phyloP scores from a whole-genome alignment of 495 filamentous ascomycete genomes.

The Bacidia rubella region DNA sequence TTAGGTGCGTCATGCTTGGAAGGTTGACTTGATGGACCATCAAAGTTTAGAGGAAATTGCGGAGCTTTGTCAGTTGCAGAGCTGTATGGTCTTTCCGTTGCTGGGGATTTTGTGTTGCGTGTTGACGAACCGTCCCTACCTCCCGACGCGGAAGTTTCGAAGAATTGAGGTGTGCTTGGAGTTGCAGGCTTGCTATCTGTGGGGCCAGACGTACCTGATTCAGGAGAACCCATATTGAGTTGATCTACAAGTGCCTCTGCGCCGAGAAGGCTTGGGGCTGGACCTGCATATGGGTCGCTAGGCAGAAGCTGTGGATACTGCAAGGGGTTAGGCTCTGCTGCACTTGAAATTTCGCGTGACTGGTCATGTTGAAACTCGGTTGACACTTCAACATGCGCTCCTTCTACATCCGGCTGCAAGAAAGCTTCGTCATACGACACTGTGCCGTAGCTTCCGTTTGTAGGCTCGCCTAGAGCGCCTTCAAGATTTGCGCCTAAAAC shows the following conservation, averaged over 20 bases:
- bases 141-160: constrained; percentile 3
- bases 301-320: constrained; percentile 11
- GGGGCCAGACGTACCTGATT: constrained; percentile 15
- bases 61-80: neutral
- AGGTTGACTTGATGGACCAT: neutral
- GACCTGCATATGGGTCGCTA: constrained; percentile 15
- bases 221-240: constrained; percentile 50
- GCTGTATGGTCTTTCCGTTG: neutral
- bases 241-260: constrained; percentile 54
- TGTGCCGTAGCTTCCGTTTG: constrained; percentile 24
- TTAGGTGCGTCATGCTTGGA: too few species aligned
- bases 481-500: constrained; percentile 26
- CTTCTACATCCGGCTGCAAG: neutral
- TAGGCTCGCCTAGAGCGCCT: constrained; percentile 15
- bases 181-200: constrained; percentile 7
- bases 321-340: constrained; percentile 3
- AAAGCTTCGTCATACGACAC: constrained; percentile 23
- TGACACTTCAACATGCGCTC: neutral
- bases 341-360: neutral
- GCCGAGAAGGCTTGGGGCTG: constrained; percentile 47
- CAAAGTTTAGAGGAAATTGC: neutral
- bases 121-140: neutral
- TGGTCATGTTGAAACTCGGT: neutral
- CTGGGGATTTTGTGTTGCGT: neutral
- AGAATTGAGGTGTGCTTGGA: constrained; percentile 8